Percentiles rank a stretch among this genome's conserved stretches.
Evolutionary conservation across 2,329 filamentous ascomycete genomes (phyloP).

Genomic region (Teratosphaeria zuluensis): DNA sequence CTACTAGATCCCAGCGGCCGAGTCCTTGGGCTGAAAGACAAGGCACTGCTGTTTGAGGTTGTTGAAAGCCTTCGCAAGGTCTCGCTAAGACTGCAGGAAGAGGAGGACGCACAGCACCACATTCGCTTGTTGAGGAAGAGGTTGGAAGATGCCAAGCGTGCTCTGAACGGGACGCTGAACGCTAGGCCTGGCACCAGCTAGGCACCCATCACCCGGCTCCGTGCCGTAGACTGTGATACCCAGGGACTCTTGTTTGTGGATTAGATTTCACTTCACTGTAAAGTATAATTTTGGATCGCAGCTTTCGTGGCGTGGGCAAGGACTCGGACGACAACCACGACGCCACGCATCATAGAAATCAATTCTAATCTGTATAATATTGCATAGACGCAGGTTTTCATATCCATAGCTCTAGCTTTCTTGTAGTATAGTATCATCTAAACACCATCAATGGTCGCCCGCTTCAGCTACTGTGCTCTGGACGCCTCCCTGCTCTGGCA

Average conservation of each 20-base stretch:
- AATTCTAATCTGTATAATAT: background rate
- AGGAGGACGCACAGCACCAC: conserved; percentile 43
- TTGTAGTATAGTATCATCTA: background rate
- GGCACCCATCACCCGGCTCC: background rate
- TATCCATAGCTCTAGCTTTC: background rate
- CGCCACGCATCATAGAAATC: background rate
- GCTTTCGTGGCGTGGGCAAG: background rate
- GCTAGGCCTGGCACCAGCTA: background rate
- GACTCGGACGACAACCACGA: background rate
- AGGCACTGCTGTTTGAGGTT: conserved; percentile 40
- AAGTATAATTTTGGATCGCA: background rate
- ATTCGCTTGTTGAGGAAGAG: conserved; percentile 57
- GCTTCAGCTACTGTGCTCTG: background rate
- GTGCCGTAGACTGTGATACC: background rate
- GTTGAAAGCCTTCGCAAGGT: conserved; percentile 47
- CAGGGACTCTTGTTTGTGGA: background rate
- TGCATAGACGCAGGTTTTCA: background rate
- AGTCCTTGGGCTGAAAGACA: conserved; percentile 43
- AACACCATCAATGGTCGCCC: background rate
- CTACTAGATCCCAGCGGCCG: conserved; percentile 30
- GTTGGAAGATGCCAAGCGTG: conserved; percentile 63
- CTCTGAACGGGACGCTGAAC: conserved; percentile 54
- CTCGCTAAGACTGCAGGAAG: conserved; percentile 40
- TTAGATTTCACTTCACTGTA: background rate
- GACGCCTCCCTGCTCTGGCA: background rate